phyloP scores from a whole-genome alignment of 2,329 filamentous ascomycete species.

The Aspergillus sclerotialis region DNA sequence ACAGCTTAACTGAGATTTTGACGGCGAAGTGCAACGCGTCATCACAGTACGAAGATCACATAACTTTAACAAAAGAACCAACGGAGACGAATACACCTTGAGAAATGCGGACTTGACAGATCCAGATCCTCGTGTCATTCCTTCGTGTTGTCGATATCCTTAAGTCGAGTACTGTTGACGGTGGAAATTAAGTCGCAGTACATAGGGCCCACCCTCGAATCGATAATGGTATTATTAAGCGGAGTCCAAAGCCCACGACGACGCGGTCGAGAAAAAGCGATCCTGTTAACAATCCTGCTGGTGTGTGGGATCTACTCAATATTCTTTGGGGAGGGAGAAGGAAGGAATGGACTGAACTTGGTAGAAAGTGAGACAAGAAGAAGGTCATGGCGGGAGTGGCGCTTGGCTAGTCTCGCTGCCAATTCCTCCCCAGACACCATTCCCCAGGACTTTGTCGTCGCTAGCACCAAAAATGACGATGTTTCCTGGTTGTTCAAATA shows the following conservation, averaged over 20 bases:
- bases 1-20: too few species aligned
- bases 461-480: slow-evolving; percentile 33
- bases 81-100: too few species aligned
- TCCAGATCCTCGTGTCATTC: too few species aligned
- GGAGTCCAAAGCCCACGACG: slow-evolving; percentile 28
- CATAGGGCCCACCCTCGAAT: too few species aligned
- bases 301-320: slow-evolving; percentile 26
- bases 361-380: not conserved
- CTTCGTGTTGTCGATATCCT: too few species aligned
- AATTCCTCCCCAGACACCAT: not conserved
- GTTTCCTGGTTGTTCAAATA: slow-evolving; percentile 33
- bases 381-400: not conserved
- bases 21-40: too few species aligned
- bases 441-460: slow-evolving; percentile 30
- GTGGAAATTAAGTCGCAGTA: too few species aligned
- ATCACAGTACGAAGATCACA: too few species aligned
- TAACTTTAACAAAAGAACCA: too few species aligned
- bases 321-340: slow-evolving; percentile 17
- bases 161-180: too few species aligned
- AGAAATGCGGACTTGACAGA: too few species aligned
- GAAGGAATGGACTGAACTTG: too few species aligned
- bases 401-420: not conserved
- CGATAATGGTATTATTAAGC: slow-evolving; percentile 26
- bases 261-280: slow-evolving; percentile 27
- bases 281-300: slow-evolving; percentile 26